A percentile compares a stretch with the other conserved stretches of the same genome.
These are phyloP conservation scores for Nepenthes gracilis DNA, from an alignment of 148 eudicot genomes.

Conservation along the genomic window DNA sequence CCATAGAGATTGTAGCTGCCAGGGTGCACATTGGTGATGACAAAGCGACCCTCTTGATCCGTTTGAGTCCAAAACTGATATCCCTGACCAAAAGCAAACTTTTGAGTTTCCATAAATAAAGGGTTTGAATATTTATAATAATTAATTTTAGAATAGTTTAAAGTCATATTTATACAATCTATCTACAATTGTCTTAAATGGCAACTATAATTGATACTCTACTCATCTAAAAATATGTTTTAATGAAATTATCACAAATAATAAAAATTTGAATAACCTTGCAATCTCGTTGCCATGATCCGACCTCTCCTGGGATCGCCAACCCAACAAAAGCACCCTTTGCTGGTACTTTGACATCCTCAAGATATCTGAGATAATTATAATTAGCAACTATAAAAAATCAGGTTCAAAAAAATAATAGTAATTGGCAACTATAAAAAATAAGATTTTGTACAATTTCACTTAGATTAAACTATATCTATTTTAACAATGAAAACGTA, in stretches of 20 bases:
- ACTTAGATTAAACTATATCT: too few species aligned
- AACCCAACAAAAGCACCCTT: conserved; percentile 45
- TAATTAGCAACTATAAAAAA: background rate
- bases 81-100: conserved; percentile 29
- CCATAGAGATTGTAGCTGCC: conserved; percentile 58
- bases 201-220: too few species aligned
- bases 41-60: conserved; percentile 45
- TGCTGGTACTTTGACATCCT: conserved; percentile 28
- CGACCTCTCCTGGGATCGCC: conserved; percentile 44
- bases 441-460: too few species aligned
- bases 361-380: conserved; percentile 25
- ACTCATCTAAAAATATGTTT: too few species aligned
- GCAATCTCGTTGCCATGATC: conserved; percentile 69
- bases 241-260: too few species aligned
- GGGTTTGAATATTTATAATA: background rate
- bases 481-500: too few species aligned
- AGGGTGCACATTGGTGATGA: conserved; percentile 27
- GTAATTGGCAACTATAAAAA: background rate
- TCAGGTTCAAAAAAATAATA: background rate
- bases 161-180: too few species aligned
- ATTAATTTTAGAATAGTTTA: too few species aligned
- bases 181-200: too few species aligned
- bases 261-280: conserved; percentile 24
- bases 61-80: conserved; percentile 74
- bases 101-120: background rate